Percentiles rank a stretch among this genome's conserved stretches.
These are phyloP conservation scores for Leccinum longicurvipes DNA, from an alignment of 768 basidiomycete species.

Conservation along the genomic window DNA sequence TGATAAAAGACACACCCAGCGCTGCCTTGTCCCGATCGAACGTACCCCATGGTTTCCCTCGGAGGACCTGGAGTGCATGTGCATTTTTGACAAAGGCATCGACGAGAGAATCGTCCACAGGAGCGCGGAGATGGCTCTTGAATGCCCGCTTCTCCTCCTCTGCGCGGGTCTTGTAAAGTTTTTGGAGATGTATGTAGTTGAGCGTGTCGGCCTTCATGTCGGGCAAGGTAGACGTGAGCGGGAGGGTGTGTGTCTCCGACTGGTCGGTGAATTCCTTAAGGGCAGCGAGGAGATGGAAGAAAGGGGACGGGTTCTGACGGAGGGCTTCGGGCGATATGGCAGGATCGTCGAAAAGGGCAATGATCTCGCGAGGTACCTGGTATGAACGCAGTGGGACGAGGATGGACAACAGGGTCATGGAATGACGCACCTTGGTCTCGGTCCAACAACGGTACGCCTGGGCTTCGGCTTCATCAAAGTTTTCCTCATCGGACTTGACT, in stretches of 20 bases:
- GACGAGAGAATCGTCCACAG: conserved; percentile 50
- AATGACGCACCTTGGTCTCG: conserved; percentile 39
- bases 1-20: conserved; percentile 40
- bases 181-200: conserved; percentile 81
- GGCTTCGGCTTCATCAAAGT: conserved; percentile 91
- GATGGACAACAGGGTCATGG: background rate
- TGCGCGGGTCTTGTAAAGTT: conserved; percentile 76
- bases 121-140: conserved; percentile 44
- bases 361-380: conserved; percentile 67
- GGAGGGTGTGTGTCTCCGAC: conserved; percentile 59
- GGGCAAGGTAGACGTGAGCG: conserved; percentile 82
- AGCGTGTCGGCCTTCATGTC: conserved; percentile 94
- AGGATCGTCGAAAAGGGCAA: conserved; percentile 60
- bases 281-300: conserved; percentile 77
- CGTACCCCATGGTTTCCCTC: conserved; percentile 59
- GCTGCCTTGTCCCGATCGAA: conserved; percentile 48
- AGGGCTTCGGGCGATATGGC: conserved; percentile 41
- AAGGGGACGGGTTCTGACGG: conserved; percentile 52
- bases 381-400: background rate
- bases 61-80: conserved; percentile 65
- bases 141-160: conserved; percentile 62
- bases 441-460: conserved; percentile 85
- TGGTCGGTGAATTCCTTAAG: conserved; percentile 61
- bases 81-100: conserved; percentile 80
- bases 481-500: conserved; percentile 86